Percentiles rank a stretch among this genome's conserved stretches.
phyloP scores from a whole-genome alignment of 352 stramenopile genomes.

The Globisporangium middletonii region DNA sequence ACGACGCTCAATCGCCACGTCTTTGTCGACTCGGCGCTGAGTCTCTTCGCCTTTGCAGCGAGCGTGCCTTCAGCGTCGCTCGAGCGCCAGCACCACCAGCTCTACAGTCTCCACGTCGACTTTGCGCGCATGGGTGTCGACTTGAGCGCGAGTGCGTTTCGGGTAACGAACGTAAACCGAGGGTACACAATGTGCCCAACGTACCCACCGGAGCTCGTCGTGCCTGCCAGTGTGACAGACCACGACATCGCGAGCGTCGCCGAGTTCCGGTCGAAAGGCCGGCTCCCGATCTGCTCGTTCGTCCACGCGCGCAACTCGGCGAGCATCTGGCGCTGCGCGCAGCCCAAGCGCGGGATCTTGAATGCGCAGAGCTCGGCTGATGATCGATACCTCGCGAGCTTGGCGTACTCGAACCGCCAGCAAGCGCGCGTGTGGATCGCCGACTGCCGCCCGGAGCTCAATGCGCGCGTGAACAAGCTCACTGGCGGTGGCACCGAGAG shows the following conservation, averaged over 20 bases:
- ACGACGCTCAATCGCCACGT: slow-evolving; percentile 62
- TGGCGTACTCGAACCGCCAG: slow-evolving; percentile 39
- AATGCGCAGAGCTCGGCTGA: slow-evolving; percentile 66
- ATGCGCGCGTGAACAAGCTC: slow-evolving; percentile 86
- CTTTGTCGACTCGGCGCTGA: slow-evolving; percentile 66
- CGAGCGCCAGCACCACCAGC: slow-evolving; percentile 38
- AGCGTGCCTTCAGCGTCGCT: slow-evolving; percentile 7
- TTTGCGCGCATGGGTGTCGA: slow-evolving; percentile 73
- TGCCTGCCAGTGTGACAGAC: slow-evolving; percentile 61
- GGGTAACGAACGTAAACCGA: slow-evolving; percentile 60
- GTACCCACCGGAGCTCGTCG: slow-evolving; percentile 72
- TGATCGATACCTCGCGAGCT: slow-evolving; percentile 64
- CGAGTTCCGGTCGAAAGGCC: slow-evolving; percentile 76
- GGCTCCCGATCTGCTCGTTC: slow-evolving; percentile 80
- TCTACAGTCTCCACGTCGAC: slow-evolving; percentile 64
- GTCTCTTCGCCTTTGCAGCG: slow-evolving; percentile 57
- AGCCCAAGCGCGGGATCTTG: slow-evolving; percentile 83
- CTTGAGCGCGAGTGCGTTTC: slow-evolving; percentile 29
- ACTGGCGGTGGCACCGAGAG: slow-evolving; percentile 89
- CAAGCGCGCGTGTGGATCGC: slow-evolving; percentile 78
- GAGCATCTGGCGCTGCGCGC: slow-evolving; percentile 78
- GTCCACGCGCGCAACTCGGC: slow-evolving; percentile 61
- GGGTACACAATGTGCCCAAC: slow-evolving; percentile 74
- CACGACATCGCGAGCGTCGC: slow-evolving; percentile 56
- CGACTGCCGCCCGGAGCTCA: slow-evolving; percentile 87